phyloP scores from a whole-genome alignment of 306 rosid species.

The Rosa rugosa region DNA sequence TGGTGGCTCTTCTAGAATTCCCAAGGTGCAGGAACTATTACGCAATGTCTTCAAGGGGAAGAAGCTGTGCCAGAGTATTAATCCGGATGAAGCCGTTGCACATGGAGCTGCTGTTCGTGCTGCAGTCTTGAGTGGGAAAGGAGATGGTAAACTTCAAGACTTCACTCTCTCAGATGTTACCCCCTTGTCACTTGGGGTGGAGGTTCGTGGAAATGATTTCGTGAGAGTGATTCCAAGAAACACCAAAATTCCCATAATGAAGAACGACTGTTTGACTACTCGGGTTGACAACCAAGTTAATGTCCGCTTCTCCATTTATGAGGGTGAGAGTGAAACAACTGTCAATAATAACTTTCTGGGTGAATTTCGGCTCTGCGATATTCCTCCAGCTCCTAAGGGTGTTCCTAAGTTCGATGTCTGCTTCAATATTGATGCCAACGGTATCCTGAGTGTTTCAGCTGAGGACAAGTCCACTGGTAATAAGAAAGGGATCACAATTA shows the following conservation, averaged over 20 bases:
- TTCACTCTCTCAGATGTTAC: constrained; percentile 3
- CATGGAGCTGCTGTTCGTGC: background rate
- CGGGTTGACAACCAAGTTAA: background rate
- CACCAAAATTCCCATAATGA: background rate
- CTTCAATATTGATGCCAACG: background rate
- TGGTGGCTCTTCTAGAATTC: background rate
- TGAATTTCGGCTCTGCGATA: background rate
- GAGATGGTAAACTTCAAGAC: background rate
- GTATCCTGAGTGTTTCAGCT: background rate
- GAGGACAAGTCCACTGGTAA: background rate
- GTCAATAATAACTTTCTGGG: background rate
- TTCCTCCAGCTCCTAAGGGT: background rate
- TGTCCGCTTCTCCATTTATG: background rate
- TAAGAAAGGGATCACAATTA: background rate
- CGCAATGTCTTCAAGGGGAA: background rate
- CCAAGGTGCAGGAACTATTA: background rate
- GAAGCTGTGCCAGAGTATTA: background rate
- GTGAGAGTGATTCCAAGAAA: background rate
- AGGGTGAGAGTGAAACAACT: background rate
- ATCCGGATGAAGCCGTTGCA: background rate
- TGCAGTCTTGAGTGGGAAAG: constrained; percentile 4
- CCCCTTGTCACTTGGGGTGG: background rate
- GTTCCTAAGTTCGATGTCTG: background rate
- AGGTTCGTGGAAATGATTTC: fast-evolving
- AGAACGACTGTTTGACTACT: background rate